Base-by-base conservation (phyloP, 371 early-diverging fungal species). In the Rhizopus delemar region DNA sequence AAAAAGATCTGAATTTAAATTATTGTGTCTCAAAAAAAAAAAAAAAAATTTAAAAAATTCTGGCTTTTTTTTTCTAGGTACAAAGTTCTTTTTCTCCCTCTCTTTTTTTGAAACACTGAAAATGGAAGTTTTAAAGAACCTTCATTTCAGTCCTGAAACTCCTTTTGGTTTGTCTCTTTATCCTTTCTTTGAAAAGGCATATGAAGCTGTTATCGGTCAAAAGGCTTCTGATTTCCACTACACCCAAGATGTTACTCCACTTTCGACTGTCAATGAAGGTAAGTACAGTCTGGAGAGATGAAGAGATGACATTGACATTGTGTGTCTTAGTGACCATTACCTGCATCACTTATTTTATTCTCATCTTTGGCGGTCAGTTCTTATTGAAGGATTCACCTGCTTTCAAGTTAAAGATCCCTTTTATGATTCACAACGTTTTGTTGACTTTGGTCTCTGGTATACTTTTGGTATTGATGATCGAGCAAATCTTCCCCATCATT, bases 371-470 rank as follows among this genome's bases (percentile, higher is more conserved):
- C 46, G 86, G 86, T 13, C 88, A 86, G 58, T 66, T 69, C 58
- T 63, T 90, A 53, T 86, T 91, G 89, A 81, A 73, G 67, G 72
- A 76, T 53, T 66, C 76, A 33, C 73, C 84, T 53, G 82, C 88
- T 34, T 84, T 90, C 64, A 83, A 83, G 69, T 75, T 90, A 53
- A 75, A 85, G 68, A 57, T 74, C 51, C 63, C 87, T 34, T 89
- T 89, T 57, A 86, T 87, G 68, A 52, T 86, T 55, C 93, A 93
- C 77, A 93, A 93, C 73, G 66, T 88, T 39, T 49, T 87, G 55
- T 81, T 93, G 72, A 88, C 89, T 11, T 53, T 83, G 3, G 80
- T 78, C 41, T 90, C 91, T 22, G 81, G 75, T 32, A 70, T 80
- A 13, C 67, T 93, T 45, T 73, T 92, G 46, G 62, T 84, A 15